Percentiles rank a stretch among this genome's conserved stretches.
Evolutionary conservation across 2,329 filamentous ascomycete species (phyloP).

Genomic region (Epichloe elymi): DNA sequence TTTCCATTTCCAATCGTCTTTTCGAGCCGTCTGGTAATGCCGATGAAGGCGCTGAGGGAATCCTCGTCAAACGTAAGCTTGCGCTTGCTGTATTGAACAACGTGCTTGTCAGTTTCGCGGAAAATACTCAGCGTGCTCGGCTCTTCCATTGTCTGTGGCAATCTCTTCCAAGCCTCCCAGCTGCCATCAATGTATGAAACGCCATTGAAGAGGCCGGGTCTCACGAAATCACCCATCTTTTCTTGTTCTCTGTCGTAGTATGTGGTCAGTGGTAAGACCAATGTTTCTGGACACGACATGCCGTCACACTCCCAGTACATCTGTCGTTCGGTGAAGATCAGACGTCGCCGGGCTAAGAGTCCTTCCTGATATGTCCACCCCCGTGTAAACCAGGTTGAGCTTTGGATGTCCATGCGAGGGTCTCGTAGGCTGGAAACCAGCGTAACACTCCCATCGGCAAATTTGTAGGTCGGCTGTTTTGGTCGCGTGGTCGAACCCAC

Average conservation of each 20-base stretch:
- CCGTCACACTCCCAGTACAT: conserved; percentile 27
- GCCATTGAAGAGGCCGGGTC: conserved; percentile 21
- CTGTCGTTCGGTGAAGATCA: conserved; percentile 26
- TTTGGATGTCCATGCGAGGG: conserved; percentile 16
- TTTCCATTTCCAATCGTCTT: conserved; percentile 17
- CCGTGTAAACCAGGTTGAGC: conserved; percentile 21
- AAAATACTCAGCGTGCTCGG: conserved; percentile 23
- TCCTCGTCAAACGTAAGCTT: conserved; percentile 18
- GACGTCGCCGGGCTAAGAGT: conserved; percentile 21
- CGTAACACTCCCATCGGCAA: conserved; percentile 18
- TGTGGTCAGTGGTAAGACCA: conserved; percentile 18
- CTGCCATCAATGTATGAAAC: conserved; percentile 22
- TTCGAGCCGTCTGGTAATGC: conserved; percentile 18
- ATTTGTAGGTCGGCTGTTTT: conserved; percentile 19
- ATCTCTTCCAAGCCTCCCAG: conserved; percentile 22
- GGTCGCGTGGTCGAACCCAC: conserved; percentile 16
- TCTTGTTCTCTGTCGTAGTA: conserved; percentile 20
- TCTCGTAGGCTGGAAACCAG: conserved; percentile 21
- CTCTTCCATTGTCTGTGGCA: conserved; percentile 15
- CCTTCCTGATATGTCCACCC: conserved; percentile 29
- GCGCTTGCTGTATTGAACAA: conserved; percentile 18
- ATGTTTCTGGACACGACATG: conserved; percentile 23
- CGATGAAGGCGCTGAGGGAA: conserved; percentile 20
- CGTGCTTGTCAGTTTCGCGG: conserved; percentile 21
- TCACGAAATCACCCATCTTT: conserved; percentile 23